Conservation (phyloP, 2,329 filamentous ascomycete species). For the Fusarium gaditjirri region DNA sequence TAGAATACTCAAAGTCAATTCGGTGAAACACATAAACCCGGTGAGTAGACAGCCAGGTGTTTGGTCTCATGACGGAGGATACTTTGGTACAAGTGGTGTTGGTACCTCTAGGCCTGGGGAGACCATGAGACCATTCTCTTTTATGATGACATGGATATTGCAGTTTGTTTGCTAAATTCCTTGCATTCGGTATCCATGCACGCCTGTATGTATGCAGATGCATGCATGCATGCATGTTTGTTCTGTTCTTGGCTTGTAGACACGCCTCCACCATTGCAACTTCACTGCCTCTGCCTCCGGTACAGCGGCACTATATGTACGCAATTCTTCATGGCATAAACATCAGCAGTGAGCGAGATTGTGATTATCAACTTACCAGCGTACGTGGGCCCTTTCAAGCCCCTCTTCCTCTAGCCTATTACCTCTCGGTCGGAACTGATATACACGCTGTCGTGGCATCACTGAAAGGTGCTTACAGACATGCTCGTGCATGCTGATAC, state of each 20-base stretch:
- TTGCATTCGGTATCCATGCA: constrained; percentile 15
- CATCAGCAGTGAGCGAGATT: constrained; percentile 31
- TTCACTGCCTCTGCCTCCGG: constrained; percentile 22
- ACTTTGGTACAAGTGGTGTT: constrained; percentile 29
- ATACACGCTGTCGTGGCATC: constrained; percentile 26
- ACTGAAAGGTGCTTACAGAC: constrained; percentile 17
- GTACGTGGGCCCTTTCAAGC: constrained; percentile 11
- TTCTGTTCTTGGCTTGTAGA: constrained; percentile 5
- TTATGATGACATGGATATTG: constrained; percentile 32
- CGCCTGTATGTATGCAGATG: neutral
- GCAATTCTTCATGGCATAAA: constrained; percentile 19
- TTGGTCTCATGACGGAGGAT: constrained; percentile 14
- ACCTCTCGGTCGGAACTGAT: constrained; percentile 17
- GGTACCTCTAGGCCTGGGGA: constrained; percentile 21
- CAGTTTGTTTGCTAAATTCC: constrained; percentile 22
- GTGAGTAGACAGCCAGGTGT: constrained; percentile 28
- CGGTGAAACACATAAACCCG: constrained; percentile 29
- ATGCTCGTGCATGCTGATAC: constrained; percentile 21
- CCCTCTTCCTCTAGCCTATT: constrained; percentile 18
- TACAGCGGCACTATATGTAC: constrained; percentile 35
- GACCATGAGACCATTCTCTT: constrained; percentile 24
- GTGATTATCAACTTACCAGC: constrained; percentile 18
- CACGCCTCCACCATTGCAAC: constrained; percentile 27
- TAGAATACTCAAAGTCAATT: constrained; percentile 19
- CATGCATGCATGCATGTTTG: constrained; percentile 14